These are phyloP conservation scores for Verticillium dahliae DNA, from an alignment of 2,329 filamentous ascomycete species.

Conservation along the genomic window DNA sequence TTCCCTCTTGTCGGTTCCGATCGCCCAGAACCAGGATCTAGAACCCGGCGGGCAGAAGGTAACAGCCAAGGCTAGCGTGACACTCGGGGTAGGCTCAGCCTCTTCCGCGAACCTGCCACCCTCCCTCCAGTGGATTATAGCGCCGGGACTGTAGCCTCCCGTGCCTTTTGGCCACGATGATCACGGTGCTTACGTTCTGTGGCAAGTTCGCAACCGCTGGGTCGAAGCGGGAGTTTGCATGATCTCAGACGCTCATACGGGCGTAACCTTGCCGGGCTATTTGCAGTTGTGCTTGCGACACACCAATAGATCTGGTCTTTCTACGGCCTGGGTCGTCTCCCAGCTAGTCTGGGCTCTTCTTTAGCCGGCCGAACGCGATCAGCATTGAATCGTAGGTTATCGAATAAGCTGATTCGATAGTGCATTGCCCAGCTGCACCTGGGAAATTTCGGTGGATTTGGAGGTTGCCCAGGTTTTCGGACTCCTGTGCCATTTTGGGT, in stretches of 20 bases:
- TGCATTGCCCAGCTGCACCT: neutral
- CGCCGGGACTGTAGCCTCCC: neutral
- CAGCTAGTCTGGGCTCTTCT: neutral
- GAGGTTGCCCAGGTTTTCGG: neutral
- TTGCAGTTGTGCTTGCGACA: neutral
- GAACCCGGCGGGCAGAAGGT: neutral
- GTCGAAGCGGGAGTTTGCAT: conserved; percentile 1
- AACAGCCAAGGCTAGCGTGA: neutral
- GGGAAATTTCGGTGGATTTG: neutral
- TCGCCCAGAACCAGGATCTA: neutral
- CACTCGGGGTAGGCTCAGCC: neutral
- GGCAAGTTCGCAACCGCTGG: neutral
- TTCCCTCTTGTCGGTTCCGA: neutral
- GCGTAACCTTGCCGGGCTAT: neutral
- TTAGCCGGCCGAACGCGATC: neutral
- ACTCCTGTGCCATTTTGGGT: neutral
- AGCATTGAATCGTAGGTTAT: neutral
- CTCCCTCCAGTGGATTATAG: neutral
- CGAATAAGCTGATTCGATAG: neutral
- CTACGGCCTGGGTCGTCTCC: neutral
- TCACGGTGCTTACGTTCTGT: neutral
- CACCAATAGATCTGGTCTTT: neutral
- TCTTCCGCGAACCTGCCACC: neutral
- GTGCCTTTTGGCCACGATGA: neutral
- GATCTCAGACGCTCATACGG: conserved; percentile 1